Conservation (phyloP, 306 rosid genomes). For the Prunus dulcis region DNA sequence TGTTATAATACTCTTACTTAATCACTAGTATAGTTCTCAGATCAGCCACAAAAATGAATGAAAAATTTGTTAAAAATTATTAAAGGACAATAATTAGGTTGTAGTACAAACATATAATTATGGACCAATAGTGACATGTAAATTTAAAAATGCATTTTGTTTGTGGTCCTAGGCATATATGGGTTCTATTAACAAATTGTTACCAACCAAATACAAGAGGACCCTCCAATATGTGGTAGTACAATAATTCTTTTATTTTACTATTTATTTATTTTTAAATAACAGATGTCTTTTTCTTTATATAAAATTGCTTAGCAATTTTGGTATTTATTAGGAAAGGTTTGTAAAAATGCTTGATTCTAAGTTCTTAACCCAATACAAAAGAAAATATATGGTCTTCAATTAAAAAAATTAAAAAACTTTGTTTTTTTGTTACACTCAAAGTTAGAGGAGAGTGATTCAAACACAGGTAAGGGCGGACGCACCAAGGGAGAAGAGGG, state of each 20-base stretch:
- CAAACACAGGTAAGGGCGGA: too few species aligned
- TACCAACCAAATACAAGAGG: not conserved
- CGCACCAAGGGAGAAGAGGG: too few species aligned
- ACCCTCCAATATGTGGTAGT: not conserved
- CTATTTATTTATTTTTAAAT: not conserved
- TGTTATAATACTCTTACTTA: too few species aligned
- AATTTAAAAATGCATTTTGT: not conserved
- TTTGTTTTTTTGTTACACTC: too few species aligned
- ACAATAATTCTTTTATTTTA: not conserved
- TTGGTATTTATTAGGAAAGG: not conserved
- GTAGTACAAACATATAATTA: not conserved
- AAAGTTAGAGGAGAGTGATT: too few species aligned
- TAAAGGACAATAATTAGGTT: not conserved
- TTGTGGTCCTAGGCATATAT: constrained; percentile 1
- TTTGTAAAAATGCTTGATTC: too few species aligned
- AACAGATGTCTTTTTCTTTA: not conserved
- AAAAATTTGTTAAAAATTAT: not conserved
- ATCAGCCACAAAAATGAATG: not conserved
- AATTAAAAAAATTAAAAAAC: too few species aligned
- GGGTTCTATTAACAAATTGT: not conserved
- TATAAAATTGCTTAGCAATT: not conserved
- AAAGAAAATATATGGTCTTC: too few species aligned
- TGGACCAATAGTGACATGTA: not conserved
- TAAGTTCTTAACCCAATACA: too few species aligned
- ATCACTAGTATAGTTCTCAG: not conserved